Evolutionary conservation across 306 rosid species (phyloP), one percentile per base, ranked within the genome.

Genomic region (Amphicarpaea edgeworthii): DNA sequence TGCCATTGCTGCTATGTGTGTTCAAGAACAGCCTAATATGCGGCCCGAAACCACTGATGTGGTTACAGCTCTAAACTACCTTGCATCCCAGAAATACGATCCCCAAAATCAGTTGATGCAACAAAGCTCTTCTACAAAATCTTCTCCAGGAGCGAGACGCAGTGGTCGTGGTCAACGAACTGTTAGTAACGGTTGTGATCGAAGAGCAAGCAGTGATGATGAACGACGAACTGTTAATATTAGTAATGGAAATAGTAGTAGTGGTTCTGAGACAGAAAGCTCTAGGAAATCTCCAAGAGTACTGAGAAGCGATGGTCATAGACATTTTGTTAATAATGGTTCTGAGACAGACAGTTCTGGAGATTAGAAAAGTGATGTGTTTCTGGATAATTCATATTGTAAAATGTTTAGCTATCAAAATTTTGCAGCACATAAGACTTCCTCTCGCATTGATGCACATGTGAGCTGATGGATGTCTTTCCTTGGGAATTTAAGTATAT

Each of bases 1-100:
- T 4, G 99, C 99, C 3, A 95, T 95, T 19, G 91, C 98, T 17
- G 99, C 97, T 0, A 95, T 95, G 99, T 92, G 97, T n/a, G 92
- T 90, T 54, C 99, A 95, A 70, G 97, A 95, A 75, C 96, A 92
- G 78, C 93, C 99, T 37, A 86, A 70, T 41, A 89, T 95, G 98
- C 86, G 98, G 17, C 99, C 99, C 0, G 86, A 61, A 11, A 84
- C 86, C 62, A 55, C 87, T 0, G 99, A 95, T 43, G 97, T 95
- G 38, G 99, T 95, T 12, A 87, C 98, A 3, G 99, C 99, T 32
- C 74, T 95, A 40, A 83, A 86, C 69, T 95, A 86, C 87, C 90
- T 95, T 26, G 96, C 97, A 37, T 82, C 93, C 32, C 93, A 95
- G 70, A 86, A 84, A 49, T 88, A 86, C 12, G 91, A 90, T 60